Percentiles rank a stretch among this genome's conserved stretches.
Evolutionary conservation across 2,329 filamentous ascomycete species (phyloP).

Genomic region (Metarhizium anisopliae): DNA sequence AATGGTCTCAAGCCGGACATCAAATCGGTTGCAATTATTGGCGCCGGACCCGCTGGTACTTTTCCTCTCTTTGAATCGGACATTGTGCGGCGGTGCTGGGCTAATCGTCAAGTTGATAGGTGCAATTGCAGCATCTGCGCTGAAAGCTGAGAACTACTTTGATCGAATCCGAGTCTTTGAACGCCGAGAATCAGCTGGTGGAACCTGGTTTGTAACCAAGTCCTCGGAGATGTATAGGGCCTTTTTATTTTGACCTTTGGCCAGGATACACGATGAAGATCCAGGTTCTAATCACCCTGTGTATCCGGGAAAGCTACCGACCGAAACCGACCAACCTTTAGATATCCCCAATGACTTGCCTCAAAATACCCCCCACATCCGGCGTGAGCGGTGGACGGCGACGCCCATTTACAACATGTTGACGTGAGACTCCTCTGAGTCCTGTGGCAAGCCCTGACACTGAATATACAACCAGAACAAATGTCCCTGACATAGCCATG

Average conservation of each 20-base stretch:
- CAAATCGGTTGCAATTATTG: not conserved
- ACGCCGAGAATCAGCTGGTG: not conserved
- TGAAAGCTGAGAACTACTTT: not conserved
- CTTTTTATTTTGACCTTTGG: not conserved
- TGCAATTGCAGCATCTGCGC: not conserved
- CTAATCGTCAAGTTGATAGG: not conserved
- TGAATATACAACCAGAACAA: conserved; percentile 29
- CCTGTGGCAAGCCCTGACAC: not conserved
- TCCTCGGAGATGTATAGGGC: not conserved
- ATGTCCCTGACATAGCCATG: conserved; percentile 49
- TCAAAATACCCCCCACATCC: not conserved
- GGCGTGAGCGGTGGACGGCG: not conserved
- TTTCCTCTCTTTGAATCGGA: no score
- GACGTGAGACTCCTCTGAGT: not conserved
- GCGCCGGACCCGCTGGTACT: not conserved
- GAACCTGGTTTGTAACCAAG: not conserved
- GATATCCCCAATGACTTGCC: not conserved
- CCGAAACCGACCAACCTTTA: not conserved
- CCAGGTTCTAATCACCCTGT: not conserved
- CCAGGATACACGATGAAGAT: not conserved
- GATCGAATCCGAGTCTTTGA: not conserved
- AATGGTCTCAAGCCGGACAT: not conserved
- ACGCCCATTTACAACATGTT: not conserved
- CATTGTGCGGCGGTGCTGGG: not conserved
- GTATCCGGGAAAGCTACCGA: not conserved